These are phyloP conservation scores for Ceratobasidium sp. DNA, from an alignment of 1,284 basidiomycete genomes.

Conservation along the genomic window DNA sequence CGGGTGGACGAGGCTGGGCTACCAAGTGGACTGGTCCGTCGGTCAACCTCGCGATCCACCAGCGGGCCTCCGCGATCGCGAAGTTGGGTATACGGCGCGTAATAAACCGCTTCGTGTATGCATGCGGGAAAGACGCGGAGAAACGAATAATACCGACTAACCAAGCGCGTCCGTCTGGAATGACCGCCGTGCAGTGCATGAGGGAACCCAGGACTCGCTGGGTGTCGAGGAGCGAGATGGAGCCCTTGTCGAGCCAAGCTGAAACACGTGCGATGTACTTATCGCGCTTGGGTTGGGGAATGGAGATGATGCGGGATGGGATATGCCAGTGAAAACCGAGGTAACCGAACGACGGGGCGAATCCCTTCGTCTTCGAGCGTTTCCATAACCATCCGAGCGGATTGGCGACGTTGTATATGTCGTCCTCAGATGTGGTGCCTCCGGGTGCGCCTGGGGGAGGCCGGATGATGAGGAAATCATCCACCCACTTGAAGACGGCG, in stretches of 20 bases:
- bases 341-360: background rate
- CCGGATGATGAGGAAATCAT: slow-evolving; percentile 55
- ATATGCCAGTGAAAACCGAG: slow-evolving; percentile 38
- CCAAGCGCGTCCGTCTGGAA: background rate
- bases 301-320: background rate
- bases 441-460: slow-evolving; percentile 43
- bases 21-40: no score
- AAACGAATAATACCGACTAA: background rate
- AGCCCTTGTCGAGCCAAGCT: background rate
- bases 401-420: background rate
- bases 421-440: background rate
- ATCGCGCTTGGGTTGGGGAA: slow-evolving; percentile 26
- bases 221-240: background rate
- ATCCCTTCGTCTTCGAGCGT: background rate
- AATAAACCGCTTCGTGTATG: background rate
- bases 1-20: no score
- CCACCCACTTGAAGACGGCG: slow-evolving; percentile 55
- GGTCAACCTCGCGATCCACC: no score
- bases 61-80: no score
- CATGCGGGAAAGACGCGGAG: background rate
- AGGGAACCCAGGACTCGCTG: slow-evolving; percentile 24
- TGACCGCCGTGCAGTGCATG: slow-evolving; percentile 26
- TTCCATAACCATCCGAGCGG: background rate
- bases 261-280: slow-evolving; percentile 7
- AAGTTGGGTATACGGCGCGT: background rate